Conservation (phyloP, 2,329 filamentous ascomycete genomes). For the Pseudogymnoascus verrucosus region DNA sequence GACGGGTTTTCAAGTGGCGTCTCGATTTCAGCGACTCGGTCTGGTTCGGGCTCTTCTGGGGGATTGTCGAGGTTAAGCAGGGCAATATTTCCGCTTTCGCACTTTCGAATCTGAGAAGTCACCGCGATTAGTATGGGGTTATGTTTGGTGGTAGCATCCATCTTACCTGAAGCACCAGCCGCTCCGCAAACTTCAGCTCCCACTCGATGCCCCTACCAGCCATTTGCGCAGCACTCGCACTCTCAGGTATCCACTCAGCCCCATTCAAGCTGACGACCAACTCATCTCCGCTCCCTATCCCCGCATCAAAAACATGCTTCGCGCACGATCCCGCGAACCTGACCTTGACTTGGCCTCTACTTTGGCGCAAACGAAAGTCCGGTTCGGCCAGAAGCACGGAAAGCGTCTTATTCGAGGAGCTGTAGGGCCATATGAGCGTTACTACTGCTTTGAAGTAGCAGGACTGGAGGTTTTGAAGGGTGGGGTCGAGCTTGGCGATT, state of each 20-base stretch:
- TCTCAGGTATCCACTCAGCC: slow-evolving; percentile 46
- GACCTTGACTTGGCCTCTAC: slow-evolving; percentile 72
- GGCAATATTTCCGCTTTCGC: slow-evolving; percentile 40
- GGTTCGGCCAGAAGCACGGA: slow-evolving; percentile 77
- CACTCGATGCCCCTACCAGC: slow-evolving; percentile 48
- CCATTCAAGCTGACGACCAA: slow-evolving; percentile 63
- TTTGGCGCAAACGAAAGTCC: slow-evolving; percentile 70
- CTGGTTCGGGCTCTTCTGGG: slow-evolving; percentile 17
- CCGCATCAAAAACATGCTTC: slow-evolving; percentile 56
- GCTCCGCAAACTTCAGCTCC: slow-evolving; percentile 48
- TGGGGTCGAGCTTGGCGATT: slow-evolving; percentile 48
- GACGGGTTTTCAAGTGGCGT: slow-evolving; percentile 22
- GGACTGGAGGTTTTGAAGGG: slow-evolving; percentile 33
- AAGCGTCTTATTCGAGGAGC: slow-evolving; percentile 62
- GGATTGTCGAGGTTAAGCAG: slow-evolving; percentile 46
- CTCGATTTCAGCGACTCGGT: slow-evolving; percentile 13
- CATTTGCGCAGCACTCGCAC: slow-evolving; percentile 33
- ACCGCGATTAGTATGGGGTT: slow-evolving; percentile 14
- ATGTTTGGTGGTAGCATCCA: slow-evolving; percentile 9
- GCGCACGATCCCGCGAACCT: slow-evolving; percentile 66
- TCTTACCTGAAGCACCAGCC: slow-evolving; percentile 40
- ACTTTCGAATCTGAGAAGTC: slow-evolving; percentile 36
- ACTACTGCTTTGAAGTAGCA: slow-evolving; percentile 60
- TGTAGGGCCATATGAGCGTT: slow-evolving; percentile 88
- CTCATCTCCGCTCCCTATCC: slow-evolving; percentile 71